Percentiles rank a stretch among this genome's conserved stretches.
phyloP scores from a whole-genome alignment of 2,329 filamentous ascomycete species.

The Ilyonectria robusta region DNA sequence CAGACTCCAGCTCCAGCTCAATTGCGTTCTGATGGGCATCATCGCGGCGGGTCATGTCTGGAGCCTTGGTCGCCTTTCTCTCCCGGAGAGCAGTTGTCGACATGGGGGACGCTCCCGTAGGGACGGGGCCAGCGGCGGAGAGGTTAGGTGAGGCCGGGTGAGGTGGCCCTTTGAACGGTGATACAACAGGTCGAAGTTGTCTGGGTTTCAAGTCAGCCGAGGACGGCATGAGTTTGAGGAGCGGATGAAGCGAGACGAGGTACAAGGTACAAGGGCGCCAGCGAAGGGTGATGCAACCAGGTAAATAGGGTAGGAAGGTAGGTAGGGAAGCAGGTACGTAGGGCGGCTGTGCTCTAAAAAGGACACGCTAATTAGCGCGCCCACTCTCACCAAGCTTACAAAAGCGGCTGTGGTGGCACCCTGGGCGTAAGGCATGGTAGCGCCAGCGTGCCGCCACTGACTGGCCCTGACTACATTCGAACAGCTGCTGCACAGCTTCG shows the following conservation, averaged over 20 bases:
- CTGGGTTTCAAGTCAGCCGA: not conserved
- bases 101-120: constrained; percentile 20
- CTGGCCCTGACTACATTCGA: not conserved
- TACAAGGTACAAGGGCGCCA: constrained; percentile 8
- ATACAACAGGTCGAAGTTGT: constrained; percentile 6
- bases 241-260: constrained; percentile 12
- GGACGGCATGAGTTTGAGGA: not conserved
- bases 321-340: not conserved
- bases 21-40: constrained; percentile 14
- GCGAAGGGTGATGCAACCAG: not conserved
- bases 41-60: constrained; percentile 35
- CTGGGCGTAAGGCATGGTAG: not conserved
- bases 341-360: constrained; percentile 20
- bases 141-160: not conserved
- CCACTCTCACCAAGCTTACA: not conserved
- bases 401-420: not conserved
- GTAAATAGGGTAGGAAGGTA: not conserved
- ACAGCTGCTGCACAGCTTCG: not conserved
- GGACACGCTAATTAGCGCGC: constrained; percentile 22
- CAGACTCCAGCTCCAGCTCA: constrained; percentile 34
- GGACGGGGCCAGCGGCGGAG: not conserved
- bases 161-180: constrained; percentile 9
- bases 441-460: not conserved
- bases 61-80: constrained; percentile 39
- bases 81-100: constrained; percentile 26